Conservation (phyloP, 1,284 basidiomycete species). For the Ganoderma lingzhi region DNA sequence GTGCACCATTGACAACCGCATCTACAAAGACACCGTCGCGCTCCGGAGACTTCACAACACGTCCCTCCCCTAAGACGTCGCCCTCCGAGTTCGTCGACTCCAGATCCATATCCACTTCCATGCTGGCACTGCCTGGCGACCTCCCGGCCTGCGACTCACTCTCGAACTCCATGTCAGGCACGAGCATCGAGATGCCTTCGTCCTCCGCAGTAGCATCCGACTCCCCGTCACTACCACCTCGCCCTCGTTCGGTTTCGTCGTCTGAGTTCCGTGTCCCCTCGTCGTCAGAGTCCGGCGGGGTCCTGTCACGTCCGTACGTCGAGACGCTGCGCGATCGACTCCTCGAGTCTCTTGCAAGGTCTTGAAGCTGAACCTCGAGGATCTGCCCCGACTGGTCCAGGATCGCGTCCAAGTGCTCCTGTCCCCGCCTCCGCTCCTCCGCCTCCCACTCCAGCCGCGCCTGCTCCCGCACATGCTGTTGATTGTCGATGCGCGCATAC, state of each 20-base stretch:
- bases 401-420: constrained; percentile 91
- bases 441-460: constrained; percentile 63
- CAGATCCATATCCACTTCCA: constrained; percentile 15
- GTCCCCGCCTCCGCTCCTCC: constrained; percentile 75
- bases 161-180: constrained; percentile 21
- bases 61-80: neutral
- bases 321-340: constrained; percentile 66
- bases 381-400: constrained; percentile 90
- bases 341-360: constrained; percentile 60
- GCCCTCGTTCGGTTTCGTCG: constrained; percentile 8
- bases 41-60: neutral
- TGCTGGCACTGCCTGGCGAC: constrained; percentile 19
- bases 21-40: neutral
- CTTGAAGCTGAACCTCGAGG: constrained; percentile 84
- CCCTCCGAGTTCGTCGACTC: constrained; percentile 5
- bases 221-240: constrained; percentile 8
- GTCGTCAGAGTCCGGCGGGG: constrained; percentile 31
- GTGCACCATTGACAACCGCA: neutral
- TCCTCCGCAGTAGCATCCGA: constrained; percentile 21
- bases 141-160: constrained; percentile 6
- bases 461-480: constrained; percentile 77
- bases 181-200: constrained; percentile 28
- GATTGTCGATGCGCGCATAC: neutral
- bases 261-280: constrained; percentile 11
- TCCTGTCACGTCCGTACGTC: constrained; percentile 46